Conservation (phyloP, 2,329 filamentous ascomycete species). For the Eutypa lata region DNA sequence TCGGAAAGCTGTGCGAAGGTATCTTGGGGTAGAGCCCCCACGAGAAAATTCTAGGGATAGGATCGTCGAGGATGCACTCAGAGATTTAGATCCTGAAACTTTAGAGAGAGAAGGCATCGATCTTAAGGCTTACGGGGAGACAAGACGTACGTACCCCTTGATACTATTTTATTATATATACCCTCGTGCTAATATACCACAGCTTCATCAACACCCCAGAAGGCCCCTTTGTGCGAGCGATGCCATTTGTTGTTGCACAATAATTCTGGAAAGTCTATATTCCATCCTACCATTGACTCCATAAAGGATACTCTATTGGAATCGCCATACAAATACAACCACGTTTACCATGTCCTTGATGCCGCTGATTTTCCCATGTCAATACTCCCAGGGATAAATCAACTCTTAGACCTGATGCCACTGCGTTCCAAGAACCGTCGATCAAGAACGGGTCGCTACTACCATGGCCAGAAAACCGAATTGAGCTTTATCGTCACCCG, state of each 20-base stretch:
- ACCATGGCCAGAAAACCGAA: constrained; percentile 66
- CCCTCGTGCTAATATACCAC: not conserved
- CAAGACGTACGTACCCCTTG: constrained; percentile 3
- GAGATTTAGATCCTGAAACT: constrained; percentile 36
- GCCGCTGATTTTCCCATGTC: constrained; percentile 97
- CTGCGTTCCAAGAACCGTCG: constrained; percentile 79
- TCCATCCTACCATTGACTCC: constrained; percentile 76
- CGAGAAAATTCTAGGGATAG: constrained; percentile 30
- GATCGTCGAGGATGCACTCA: constrained; percentile 45
- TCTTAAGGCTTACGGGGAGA: constrained; percentile 31
- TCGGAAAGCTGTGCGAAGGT: constrained; percentile 50
- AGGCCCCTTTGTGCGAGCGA: constrained; percentile 72
- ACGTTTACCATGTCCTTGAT: constrained; percentile 93
- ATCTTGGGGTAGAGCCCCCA: constrained; percentile 35
- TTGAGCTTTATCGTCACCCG: constrained; percentile 90
- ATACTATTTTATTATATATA: not conserved
- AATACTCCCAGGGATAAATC: constrained; percentile 72
- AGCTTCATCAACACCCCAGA: constrained; percentile 18
- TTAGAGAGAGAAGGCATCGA: constrained; percentile 46
- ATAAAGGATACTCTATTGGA: constrained; percentile 82
- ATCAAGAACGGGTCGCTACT: constrained; percentile 64
- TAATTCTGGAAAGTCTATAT: constrained; percentile 65
- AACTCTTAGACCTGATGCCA: constrained; percentile 66
- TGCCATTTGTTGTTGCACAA: constrained; percentile 83
- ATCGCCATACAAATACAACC: constrained; percentile 85